These are phyloP conservation scores for Penicillium crustosum DNA, from an alignment of 2,329 filamentous ascomycete genomes.

Conservation along the genomic window DNA sequence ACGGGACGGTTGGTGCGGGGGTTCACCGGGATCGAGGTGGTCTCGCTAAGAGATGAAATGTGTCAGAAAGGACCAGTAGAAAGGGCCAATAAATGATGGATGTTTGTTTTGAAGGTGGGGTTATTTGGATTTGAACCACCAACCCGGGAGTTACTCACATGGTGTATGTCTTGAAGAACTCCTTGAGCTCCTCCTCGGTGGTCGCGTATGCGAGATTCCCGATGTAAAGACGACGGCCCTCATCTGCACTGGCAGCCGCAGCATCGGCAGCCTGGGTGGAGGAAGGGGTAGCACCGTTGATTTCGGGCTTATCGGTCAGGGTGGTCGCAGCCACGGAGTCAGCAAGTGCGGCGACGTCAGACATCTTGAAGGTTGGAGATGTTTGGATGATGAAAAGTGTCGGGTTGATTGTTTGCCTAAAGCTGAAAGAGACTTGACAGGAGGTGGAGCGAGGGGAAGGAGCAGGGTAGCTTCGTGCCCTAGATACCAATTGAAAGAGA, in stretches of 20 bases:
- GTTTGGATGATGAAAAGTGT: conserved; percentile 30
- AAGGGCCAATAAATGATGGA: not conserved
- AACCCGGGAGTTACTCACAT: conserved; percentile 67
- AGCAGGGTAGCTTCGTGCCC: conserved; percentile 86
- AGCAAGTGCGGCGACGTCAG: conserved; percentile 70
- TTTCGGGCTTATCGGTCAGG: conserved; percentile 54
- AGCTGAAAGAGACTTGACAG: conserved; percentile 52
- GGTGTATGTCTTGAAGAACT: conserved; percentile 99
- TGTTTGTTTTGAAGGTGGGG: not conserved
- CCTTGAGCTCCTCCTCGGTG: conserved; percentile 99
- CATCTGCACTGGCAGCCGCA: conserved; percentile 93
- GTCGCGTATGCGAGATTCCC: conserved; percentile 99
- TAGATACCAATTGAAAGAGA: conserved; percentile 56
- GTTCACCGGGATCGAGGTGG: conserved; percentile 98
- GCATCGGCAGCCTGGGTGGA: conserved; percentile 74
- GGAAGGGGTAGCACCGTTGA: conserved; percentile 62
- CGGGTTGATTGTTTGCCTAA: conserved; percentile 30
- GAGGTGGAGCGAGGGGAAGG: conserved; percentile 49
- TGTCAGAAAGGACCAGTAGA: conserved; percentile 46
- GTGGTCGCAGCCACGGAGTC: conserved; percentile 66
- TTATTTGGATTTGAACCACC: not conserved
- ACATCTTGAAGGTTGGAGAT: conserved; percentile 66
- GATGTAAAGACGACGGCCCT: conserved; percentile 99
- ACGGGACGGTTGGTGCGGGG: conserved; percentile 97
- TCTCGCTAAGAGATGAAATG: conserved; percentile 66